A percentile compares a stretch with the other conserved stretches of the same genome.
These are phyloP conservation scores for Cladophialophora exuberans DNA, from an alignment of 2,329 filamentous ascomycete genomes.

Conservation along the genomic window DNA sequence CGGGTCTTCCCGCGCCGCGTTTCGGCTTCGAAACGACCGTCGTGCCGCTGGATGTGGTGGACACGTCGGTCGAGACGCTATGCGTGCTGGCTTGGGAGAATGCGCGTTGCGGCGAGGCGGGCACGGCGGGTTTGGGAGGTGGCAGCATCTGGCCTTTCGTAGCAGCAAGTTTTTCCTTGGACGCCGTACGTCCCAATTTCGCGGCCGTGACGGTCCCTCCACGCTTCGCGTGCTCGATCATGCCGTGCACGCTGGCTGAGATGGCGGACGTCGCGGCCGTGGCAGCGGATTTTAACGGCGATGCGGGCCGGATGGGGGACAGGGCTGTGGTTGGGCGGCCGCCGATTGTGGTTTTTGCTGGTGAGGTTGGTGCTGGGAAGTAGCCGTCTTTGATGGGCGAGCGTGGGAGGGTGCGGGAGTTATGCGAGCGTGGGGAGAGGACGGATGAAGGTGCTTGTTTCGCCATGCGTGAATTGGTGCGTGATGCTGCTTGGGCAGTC, in stretches of 20 bases:
- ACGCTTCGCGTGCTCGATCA: slow-evolving; percentile 32
- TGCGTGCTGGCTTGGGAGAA: slow-evolving; percentile 29
- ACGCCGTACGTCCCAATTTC: slow-evolving; percentile 29
- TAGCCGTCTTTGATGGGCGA: slow-evolving; percentile 54
- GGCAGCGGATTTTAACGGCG: slow-evolving; percentile 56
- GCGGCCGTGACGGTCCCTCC: slow-evolving; percentile 26
- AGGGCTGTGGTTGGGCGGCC: slow-evolving; percentile 51
- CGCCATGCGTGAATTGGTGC: slow-evolving; percentile 43
- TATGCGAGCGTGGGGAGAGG: slow-evolving; percentile 80
- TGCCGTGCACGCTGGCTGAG: slow-evolving; percentile 30
- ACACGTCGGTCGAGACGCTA: slow-evolving; percentile 26
- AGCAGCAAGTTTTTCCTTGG: slow-evolving; percentile 28
- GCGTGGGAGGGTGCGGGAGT: slow-evolving; percentile 69
- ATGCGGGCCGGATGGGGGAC: slow-evolving; percentile 49
- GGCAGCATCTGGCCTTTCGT: slow-evolving; percentile 31
- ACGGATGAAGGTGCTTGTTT: slow-evolving; percentile 59
- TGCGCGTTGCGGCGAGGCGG: slow-evolving; percentile 27
- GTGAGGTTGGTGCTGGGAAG: slow-evolving; percentile 39
- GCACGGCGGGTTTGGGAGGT: slow-evolving; percentile 27
- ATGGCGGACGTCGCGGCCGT: slow-evolving; percentile 36
- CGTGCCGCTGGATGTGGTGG: slow-evolving; percentile 25
- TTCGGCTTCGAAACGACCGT: slow-evolving; percentile 32
- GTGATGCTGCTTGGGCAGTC: slow-evolving; percentile 35
- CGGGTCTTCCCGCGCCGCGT: slow-evolving; percentile 23
- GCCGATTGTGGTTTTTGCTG: slow-evolving; percentile 52